A percentile compares a stretch with the other conserved stretches of the same genome.
phyloP scores from a whole-genome alignment of 2,329 filamentous ascomycete genomes.

The Aspergillus tamarii region DNA sequence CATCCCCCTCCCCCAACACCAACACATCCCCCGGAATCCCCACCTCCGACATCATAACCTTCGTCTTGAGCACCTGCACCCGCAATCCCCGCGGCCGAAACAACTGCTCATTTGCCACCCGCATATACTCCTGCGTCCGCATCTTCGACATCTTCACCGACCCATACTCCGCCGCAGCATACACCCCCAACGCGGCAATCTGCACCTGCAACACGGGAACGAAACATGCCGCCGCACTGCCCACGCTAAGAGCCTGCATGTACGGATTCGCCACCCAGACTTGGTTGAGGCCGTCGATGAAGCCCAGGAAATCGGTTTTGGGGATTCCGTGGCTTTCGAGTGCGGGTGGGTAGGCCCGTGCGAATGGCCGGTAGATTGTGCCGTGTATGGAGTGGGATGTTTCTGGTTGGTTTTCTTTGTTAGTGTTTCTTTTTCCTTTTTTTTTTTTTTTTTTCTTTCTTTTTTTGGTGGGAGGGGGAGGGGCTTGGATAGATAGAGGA shows the following conservation, averaged over 20 bases:
- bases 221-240: constrained; percentile 27
- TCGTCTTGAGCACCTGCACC: constrained; percentile 28
- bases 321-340: constrained; percentile 8
- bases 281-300: constrained; percentile 49
- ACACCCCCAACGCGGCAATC: constrained; percentile 23
- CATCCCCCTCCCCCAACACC: constrained; percentile 8
- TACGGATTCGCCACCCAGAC: constrained; percentile 58
- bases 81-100: constrained; percentile 38
- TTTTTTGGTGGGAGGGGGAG: no score
- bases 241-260: constrained; percentile 28
- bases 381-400: constrained; percentile 19
- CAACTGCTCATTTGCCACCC: constrained; percentile 33
- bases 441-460: no score
- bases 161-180: constrained; percentile 17
- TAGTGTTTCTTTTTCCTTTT: not conserved
- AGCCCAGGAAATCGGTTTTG: constrained; percentile 30
- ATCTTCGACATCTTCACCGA: constrained; percentile 24
- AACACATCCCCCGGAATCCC: constrained; percentile 14
- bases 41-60: constrained; percentile 22
- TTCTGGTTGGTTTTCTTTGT: constrained; percentile 6
- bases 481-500: not conserved
- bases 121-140: constrained; percentile 32
- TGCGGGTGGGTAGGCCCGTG: constrained; percentile 15
- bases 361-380: constrained; percentile 19
- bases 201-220: constrained; percentile 33